Conservation (phyloP, 306 rosid genomes). For the Trifolium dubium region DNA sequence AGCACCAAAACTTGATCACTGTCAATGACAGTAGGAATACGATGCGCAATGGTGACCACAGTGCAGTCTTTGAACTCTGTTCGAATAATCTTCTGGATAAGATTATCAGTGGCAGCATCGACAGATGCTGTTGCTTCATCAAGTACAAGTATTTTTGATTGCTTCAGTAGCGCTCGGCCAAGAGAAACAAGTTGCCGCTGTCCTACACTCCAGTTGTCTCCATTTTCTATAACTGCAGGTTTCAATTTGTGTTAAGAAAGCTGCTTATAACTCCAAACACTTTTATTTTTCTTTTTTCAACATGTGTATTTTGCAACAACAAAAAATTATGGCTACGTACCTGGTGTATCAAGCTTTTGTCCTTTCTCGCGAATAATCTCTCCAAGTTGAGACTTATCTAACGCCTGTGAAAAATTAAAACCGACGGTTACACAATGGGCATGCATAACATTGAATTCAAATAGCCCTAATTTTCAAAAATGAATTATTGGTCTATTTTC, state of each 20-base stretch:
- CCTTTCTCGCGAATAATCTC: conserved; percentile 75
- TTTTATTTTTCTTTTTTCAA: conserved; percentile 1
- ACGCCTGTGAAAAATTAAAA: conserved; percentile 61
- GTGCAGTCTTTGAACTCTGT: conserved; percentile 89
- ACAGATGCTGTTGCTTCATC: conserved; percentile 99
- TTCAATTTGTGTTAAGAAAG: conserved; percentile 35
- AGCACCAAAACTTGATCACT: conserved; percentile 93
- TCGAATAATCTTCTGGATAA: conserved; percentile 91
- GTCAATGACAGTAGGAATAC: conserved; percentile 96
- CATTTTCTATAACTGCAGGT: conserved; percentile 93
- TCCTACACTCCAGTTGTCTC: conserved; percentile 99
- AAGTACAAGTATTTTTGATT: conserved; percentile 90
- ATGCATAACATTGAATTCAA: conserved; percentile 19
- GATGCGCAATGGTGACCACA: conserved; percentile 95
- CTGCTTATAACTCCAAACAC: conserved; percentile 23
- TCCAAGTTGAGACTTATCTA: conserved; percentile 92
- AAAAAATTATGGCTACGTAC: conserved; percentile 44
- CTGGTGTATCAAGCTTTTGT: conserved; percentile 86
- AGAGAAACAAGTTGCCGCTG: conserved; percentile 95
- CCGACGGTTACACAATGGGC: conserved; percentile 25
- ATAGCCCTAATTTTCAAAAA: conserved; percentile 14
- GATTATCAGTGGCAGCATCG: conserved; percentile 90
- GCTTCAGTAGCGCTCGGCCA: conserved; percentile 94
- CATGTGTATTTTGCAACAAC: not conserved
- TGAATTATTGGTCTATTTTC: conserved; percentile 13